Evolutionary conservation across 139 green algal species (phyloP), one percentile per base, ranked within the genome.

Genomic region (Nannochloris sp.): DNA sequence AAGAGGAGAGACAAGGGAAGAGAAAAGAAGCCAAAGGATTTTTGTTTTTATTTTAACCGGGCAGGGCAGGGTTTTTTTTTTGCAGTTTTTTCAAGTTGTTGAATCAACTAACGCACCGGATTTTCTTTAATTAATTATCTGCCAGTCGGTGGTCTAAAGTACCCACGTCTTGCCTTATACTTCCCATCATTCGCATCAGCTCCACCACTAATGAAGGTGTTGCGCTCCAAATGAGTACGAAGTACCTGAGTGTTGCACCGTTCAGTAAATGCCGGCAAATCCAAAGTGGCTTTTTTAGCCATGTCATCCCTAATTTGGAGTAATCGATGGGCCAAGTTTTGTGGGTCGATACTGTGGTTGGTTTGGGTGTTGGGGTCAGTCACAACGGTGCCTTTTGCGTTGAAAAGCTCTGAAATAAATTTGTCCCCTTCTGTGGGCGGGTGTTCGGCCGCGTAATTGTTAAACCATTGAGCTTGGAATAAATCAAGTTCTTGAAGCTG

Each of bases 401-500:
- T 51, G 13, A 65, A 54, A 12, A 65, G 38, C 30, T 65, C 1
- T 14, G 48, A 37, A 71, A 89, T 58, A 33, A 78, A 70, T 70
- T 78, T 60, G 37, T 78, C 58, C 51, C 71, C 68, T 7, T 39
- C 31, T 1, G 57, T 54, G 10, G 71, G 71, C 23, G 67, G 67
- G 54, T 78, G n/a, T 13, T 68, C 33, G 2, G 42, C 32, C 35
- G 48, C 60, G 37, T 67, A 78, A 34, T 78, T 63, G 31, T 62
- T 61, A 12, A 78, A 58, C 71, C 71, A 78, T 31, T 71, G 47
- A n/a, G 60, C 59, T n/a, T 65, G 55, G 34, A 64, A 44, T 19
- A 67, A 19, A 35, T 78, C 71, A 23, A 72, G 39, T 48, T 78
- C 71, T 56, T 73, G 59, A n/a, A 66, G 31, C 47, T 70, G 39